Conservation (phyloP, 208 protist species). For the Endotrypanum monterogeii region DNA sequence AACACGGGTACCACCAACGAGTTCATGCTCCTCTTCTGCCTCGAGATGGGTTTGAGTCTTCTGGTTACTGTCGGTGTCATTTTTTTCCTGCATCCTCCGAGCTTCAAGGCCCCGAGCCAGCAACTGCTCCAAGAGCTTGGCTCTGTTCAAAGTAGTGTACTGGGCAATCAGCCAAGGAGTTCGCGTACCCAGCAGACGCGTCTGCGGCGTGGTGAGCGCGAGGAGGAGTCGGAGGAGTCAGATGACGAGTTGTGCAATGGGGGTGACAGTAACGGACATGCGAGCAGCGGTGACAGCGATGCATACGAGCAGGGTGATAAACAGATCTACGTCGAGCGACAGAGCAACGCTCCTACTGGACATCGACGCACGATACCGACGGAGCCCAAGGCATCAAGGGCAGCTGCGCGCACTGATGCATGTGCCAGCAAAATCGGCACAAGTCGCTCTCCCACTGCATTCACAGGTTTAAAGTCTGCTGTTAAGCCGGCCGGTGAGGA, state of each 20-base stretch:
- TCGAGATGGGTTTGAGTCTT: constrained; percentile 54
- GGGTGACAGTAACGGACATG: background rate
- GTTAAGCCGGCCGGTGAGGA: constrained; percentile 3
- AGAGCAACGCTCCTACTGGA: background rate
- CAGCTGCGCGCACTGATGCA: background rate
- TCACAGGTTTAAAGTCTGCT: background rate
- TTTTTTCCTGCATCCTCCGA: constrained; percentile 51
- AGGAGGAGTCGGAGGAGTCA: constrained; percentile 10
- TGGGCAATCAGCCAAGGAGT: background rate
- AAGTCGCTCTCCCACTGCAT: background rate
- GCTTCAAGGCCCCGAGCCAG: constrained; percentile 35
- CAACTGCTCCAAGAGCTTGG: constrained; percentile 21
- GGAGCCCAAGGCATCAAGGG: constrained; percentile 4
- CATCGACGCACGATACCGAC: background rate
- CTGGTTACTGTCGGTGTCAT: constrained; percentile 43
- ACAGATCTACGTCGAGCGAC: background rate
- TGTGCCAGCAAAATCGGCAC: background rate
- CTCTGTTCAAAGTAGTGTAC: background rate
- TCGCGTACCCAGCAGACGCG: background rate
- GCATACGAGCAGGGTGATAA: background rate
- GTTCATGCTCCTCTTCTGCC: constrained; percentile 63
- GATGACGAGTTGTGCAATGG: constrained; percentile 11
- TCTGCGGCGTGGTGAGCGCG: constrained; percentile 16
- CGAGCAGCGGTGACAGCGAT: background rate
- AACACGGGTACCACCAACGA: constrained; percentile 30